Evolutionary conservation across 306 rosid species (phyloP).

Genomic region (Neltuma alba): DNA sequence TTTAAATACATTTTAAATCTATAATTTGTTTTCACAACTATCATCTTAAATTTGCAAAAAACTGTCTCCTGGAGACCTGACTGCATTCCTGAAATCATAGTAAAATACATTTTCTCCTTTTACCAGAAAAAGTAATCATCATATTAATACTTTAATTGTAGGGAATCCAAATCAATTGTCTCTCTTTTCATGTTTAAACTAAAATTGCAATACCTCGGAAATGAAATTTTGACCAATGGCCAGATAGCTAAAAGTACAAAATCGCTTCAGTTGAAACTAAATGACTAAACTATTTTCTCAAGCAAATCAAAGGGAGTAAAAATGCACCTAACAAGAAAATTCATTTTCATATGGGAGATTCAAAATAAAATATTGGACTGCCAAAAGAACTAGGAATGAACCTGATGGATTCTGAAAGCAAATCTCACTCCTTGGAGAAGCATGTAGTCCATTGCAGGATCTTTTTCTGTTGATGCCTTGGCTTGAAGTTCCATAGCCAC

Average conservation of each 20-base stretch:
- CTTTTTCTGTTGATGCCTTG: conserved; percentile 84
- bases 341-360: background rate
- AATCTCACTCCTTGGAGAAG: conserved; percentile 99
- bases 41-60: too few relatives aligned
- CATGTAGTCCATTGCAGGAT: conserved; percentile 98
- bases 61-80: too few relatives aligned
- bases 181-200: background rate
- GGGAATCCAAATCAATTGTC: too few relatives aligned
- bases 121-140: too few relatives aligned
- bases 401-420: conserved; percentile 99
- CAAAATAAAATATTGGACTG: background rate
- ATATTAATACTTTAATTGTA: too few relatives aligned
- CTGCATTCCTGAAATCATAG: too few relatives aligned
- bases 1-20: background rate
- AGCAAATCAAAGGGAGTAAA: background rate
- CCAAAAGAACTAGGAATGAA: conserved; percentile 28
- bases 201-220: background rate
- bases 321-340: background rate
- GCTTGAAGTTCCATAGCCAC: conserved; percentile 94
- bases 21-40: background rate
- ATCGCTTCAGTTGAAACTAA: background rate
- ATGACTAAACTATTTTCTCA: background rate
- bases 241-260: background rate
- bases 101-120: too few relatives aligned
- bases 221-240: background rate